Base-by-base conservation (phyloP, 805 yeast species). In the Spathaspora gorwiae region DNA sequence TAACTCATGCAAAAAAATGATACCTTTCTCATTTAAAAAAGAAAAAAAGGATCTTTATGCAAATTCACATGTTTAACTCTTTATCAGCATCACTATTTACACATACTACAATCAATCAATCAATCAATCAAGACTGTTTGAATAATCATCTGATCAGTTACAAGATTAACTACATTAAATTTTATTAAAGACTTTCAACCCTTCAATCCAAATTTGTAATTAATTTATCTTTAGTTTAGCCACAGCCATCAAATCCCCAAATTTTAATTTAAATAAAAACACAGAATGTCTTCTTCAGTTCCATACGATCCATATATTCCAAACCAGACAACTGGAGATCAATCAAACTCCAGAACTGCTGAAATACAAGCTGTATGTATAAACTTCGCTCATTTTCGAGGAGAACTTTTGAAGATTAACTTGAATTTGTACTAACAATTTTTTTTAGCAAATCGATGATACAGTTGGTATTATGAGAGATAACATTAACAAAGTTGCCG, bases 391-490 rank as follows among this genome's bases (percentile, higher is more conserved):
- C 24, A 3, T 36, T 10, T 36, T 36, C 9, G 10, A 12, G 11
- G 29, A 5, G 26, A 30, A 26, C 19, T 15, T 19, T 19, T 19
- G 5, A 19, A 19, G 24, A 11, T 30, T 29, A 5, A 14, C 29
- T 34, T 14, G 26, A 34, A 27, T 15, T 26, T 47, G 43, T 62
- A 65, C 73, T 62, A 61, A 60, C 63, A 36, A 14, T 33, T 45
- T 29, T 35, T n/a, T 27, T 26, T 56, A 80, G 79, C 94, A 88
- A 76, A 87, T 89, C 63, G 94, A 88, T 66, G 97, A 89, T 61
- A 90, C 99, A 12, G 97, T 94, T 37, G 97, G 95, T 13, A 86
- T 90, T 62, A 94, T 92, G 99, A 80, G 97, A 68, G 96, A 92
- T 60, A 92, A 94, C 73, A 88, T 92, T 71, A 89, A 89, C 72